These are phyloP conservation scores for Cokeromyces recurvatus DNA, from an alignment of 371 early-diverging fungal genomes.

Conservation along the genomic window DNA sequence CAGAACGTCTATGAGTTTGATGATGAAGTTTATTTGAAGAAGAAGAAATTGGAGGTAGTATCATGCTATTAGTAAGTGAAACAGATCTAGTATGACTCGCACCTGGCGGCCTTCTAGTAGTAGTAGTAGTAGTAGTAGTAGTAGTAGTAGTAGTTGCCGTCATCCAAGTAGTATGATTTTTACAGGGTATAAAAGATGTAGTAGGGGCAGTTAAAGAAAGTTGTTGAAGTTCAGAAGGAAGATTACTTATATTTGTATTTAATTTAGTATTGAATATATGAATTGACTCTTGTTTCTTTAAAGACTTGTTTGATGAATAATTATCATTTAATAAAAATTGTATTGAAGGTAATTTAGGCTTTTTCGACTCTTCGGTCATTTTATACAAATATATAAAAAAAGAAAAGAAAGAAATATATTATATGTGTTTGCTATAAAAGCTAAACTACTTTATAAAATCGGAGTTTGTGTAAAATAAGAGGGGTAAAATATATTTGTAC, in stretches of 20 bases:
- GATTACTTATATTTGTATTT: conserved; percentile 14
- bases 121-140: neutral
- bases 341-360: conserved; percentile 25
- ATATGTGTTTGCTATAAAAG: too few species aligned
- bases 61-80: too few species aligned
- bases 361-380: conserved; percentile 3
- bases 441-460: too few species aligned
- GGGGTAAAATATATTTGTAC: neutral
- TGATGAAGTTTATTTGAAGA: too few species aligned
- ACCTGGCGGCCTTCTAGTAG: conserved; percentile 11
- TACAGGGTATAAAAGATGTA: conserved; percentile 8
- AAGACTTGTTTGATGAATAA: neutral
- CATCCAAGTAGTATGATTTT: conserved; percentile 17
- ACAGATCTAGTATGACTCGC: conserved; percentile 19
- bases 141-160: neutral
- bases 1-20: conserved; percentile 21
- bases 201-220: conserved; percentile 20
- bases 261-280: neutral
- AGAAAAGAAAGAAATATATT: neutral
- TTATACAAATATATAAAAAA: neutral
- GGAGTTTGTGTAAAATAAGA: neutral
- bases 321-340: conserved; percentile 14
- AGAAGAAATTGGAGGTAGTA: too few species aligned
- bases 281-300: too few species aligned
- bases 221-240: conserved; percentile 24